Evolutionary conservation across 2,329 filamentous ascomycete genomes (phyloP).

Genomic region (Fusarium burgessii): DNA sequence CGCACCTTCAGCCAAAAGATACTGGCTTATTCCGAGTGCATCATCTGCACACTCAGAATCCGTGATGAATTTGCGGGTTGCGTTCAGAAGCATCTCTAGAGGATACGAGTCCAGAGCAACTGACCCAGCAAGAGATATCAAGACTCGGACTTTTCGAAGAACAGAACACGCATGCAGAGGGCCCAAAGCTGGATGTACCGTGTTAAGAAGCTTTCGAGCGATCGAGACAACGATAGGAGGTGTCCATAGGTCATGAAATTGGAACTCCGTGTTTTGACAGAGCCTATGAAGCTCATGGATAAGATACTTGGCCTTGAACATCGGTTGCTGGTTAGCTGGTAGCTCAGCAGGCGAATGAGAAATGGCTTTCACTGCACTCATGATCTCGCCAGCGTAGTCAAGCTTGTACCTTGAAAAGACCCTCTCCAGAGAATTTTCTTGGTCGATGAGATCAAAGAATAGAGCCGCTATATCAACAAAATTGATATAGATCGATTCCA

Average conservation of each 20-base stretch:
- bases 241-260: conserved; percentile 77
- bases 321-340: conserved; percentile 85
- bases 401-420: conserved; percentile 72
- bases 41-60: conserved; percentile 92
- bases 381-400: conserved; percentile 69
- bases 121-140: conserved; percentile 81
- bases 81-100: conserved; percentile 89
- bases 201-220: conserved; percentile 81
- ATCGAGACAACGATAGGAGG: conserved; percentile 79
- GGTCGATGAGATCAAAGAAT: conserved; percentile 81
- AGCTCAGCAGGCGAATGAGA: conserved; percentile 74
- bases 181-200: conserved; percentile 84
- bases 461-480: conserved; percentile 82
- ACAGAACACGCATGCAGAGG: conserved; percentile 89
- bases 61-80: conserved; percentile 80
- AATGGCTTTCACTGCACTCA: conserved; percentile 76
- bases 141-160: conserved; percentile 84
- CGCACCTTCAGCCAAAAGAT: conserved; percentile 78
- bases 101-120: conserved; percentile 83
- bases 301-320: conserved; percentile 83
- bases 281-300: conserved; percentile 80
- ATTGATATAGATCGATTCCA: conserved; percentile 71
- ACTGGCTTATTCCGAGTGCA: conserved; percentile 86
- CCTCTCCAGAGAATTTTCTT: conserved; percentile 79
- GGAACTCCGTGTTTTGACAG: conserved; percentile 77